Percentiles rank a stretch among this genome's conserved stretches.
Evolutionary conservation across 345 rosid species (phyloP).

Genomic region (Acer saccharum): DNA sequence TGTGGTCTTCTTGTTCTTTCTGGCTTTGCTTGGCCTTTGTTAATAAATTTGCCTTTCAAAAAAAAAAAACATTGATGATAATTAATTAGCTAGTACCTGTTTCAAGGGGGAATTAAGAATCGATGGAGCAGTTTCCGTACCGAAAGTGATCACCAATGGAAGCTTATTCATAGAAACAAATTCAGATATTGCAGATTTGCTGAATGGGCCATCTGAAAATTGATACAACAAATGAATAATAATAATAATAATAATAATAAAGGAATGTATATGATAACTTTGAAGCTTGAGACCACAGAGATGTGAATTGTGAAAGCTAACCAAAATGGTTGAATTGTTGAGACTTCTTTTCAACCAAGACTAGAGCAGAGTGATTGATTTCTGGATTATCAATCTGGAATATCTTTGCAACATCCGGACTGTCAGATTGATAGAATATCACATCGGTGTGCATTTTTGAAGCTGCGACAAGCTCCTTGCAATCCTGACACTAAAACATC

Average conservation of each 20-base stretch:
- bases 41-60: no score
- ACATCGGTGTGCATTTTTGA: conserved; percentile 1
- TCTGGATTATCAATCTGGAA: background rate
- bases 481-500: background rate
- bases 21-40: no score
- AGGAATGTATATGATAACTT: background rate
- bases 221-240: background rate
- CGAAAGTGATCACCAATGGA: background rate
- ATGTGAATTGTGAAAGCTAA: background rate
- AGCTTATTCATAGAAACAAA: conserved; percentile 7
- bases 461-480: conserved; percentile 1
- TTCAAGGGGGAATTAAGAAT: background rate
- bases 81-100: background rate
- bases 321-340: background rate
- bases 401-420: conserved; percentile 8
- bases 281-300: background rate
- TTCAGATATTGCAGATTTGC: background rate
- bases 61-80: no score
- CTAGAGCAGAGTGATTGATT: conserved; percentile 1
- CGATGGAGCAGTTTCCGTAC: background rate
- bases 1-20: no score
- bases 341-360: background rate
- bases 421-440: background rate
- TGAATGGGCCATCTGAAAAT: background rate
- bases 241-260: background rate